Base-by-base conservation (phyloP, 1,139 yeast genomes). In the Groenewaldozyma auringiensis region DNA sequence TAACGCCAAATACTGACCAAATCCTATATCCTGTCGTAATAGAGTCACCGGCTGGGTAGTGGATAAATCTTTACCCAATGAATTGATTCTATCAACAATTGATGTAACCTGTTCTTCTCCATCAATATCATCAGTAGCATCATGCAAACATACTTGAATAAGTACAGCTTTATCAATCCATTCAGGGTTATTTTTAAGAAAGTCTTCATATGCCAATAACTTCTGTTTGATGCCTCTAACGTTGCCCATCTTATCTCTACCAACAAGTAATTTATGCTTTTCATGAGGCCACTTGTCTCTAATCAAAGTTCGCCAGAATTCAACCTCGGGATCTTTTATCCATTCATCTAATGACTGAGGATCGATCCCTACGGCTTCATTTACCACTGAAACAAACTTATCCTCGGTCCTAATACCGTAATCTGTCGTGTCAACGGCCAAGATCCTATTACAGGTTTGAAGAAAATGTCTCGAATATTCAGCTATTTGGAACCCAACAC, bases 401-500 rank as follows among this genome's bases (percentile, higher is more conserved):
- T 86, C 87, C 22, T 80, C 77, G 55, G 76, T 81, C 46, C 79
- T 74, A 11, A 89, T 68, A n/a, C 92, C 94, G 47, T 72, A 73
- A n/a, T 79, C 80, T 43, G 79, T 79, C 11, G 85, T 78, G 65
- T 92, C 96, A 0, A 94, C 88, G 51, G 88, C 76, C 42, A 94
- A 67, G 41, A 94, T 69, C 48, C 96, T 72, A 54, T 84, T 86
- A 57, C 95, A 83, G 2, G 97, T 88, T 65, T 89, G 96, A 50
- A 84, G 68, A 64, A 94, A 94, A 65, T 92, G 98, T 57, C 95
- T 79, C 21, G 89, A 94, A 56, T 89, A 92, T 62, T 92, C 98
- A 31, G 81, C 81, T 9, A 94, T 88, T 64, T 92, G 98, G 69
- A 92, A 89, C 1, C 92, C 81, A 41, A 94, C 76, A 49, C 84